Conservation (phyloP, 2,329 filamentous ascomycete genomes). For the Trichoderma hamatum region DNA sequence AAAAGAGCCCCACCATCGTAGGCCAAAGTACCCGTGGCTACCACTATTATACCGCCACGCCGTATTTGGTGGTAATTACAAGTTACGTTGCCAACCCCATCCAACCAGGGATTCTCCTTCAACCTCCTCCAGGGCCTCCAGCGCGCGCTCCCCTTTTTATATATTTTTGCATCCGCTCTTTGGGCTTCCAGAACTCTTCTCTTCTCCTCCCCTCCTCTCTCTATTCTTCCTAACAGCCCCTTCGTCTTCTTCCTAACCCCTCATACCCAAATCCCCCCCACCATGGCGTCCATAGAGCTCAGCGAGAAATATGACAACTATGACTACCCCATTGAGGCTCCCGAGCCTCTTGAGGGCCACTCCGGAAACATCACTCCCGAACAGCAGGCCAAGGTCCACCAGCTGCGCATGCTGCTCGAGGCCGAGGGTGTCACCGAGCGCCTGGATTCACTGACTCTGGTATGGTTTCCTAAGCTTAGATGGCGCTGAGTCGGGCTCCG, state of each 20-base stretch:
- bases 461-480: conserved; percentile 48
- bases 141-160: conserved; percentile 18
- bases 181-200: conserved; percentile 7
- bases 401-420: conserved; percentile 86
- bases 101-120: conserved; percentile 21
- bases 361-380: conserved; percentile 82
- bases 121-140: conserved; percentile 9
- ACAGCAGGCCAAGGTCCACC: conserved; percentile 86
- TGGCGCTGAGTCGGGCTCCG: background rate
- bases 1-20: conserved; percentile 10
- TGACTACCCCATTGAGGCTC: conserved; percentile 82
- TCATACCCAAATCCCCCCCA: conserved; percentile 31
- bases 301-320: conserved; percentile 96
- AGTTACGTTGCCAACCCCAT: conserved; percentile 22
- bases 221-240: background rate
- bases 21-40: conserved; percentile 13
- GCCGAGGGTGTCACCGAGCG: conserved; percentile 77
- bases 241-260: conserved; percentile 10
- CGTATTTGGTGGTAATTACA: conserved; percentile 26
- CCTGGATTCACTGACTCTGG: conserved; percentile 89
- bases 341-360: conserved; percentile 73
- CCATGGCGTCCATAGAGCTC: conserved; percentile 60
- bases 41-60: conserved; percentile 27
- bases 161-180: conserved; percentile 19
- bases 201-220: background rate